Base-by-base conservation (phyloP, 805 yeast species). In the Zygoascus biomembranicola region DNA sequence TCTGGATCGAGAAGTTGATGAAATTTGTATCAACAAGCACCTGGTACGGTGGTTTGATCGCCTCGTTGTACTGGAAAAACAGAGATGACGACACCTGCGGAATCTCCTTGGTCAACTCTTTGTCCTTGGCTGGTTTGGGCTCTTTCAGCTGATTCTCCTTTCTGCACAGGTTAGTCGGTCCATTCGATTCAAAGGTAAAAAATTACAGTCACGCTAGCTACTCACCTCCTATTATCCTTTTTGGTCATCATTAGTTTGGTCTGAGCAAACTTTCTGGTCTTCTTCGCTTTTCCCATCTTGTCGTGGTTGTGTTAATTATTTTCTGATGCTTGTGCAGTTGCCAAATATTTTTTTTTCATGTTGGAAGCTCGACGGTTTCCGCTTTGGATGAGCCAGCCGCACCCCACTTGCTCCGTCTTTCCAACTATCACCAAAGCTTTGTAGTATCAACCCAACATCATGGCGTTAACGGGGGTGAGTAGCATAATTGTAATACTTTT, bases 21-120 rank as follows among this genome's bases (percentile, higher is more conserved):
- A 94, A 94, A 75, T 94, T 94, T 31, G 99, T 94, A 81, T 94
- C 99, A 50, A 94, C 84, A 18, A 94, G 77, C 4, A 94, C 92
- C 68, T 94, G 98, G 66, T 94, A 94, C 46, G 99, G 99, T n/a
- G 99, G 99, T 68, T 87, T 89, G 59, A 94, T 87, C 16, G 97
- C 89, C 67, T 84, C 85, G 67, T 94, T 94, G 68, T 81, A 92
- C 68, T 92, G 97, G 76, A 94, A 94, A 69, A 94, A 94, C 45
- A 94, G 76, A 0, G 99, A 95, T 52, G 96, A 87, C 1, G 97
- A 90, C 1, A 94, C 97, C 70, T 94, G 98, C 2, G 99, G 99
- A 14, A 86, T 78, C 46, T 77, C 80, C 65, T 77, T 78, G 2
- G 86, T 83, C 19, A 85, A 69, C 68, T 90, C 97, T 39, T 88